Base-by-base conservation (phyloP, 2,329 filamentous ascomycete genomes). In the Cercospora zeina region DNA sequence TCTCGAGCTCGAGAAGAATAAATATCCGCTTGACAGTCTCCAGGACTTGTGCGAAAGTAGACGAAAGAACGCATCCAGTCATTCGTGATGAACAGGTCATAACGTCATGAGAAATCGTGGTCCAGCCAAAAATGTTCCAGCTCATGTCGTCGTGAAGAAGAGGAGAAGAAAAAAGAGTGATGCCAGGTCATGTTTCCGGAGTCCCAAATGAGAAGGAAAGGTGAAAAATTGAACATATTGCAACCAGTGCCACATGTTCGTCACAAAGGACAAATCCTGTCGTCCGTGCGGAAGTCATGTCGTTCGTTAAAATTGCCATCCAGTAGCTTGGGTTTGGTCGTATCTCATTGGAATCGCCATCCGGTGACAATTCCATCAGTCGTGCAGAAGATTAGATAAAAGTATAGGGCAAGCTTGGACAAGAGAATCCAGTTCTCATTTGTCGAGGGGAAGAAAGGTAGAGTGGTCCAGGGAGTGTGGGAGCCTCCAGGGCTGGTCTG, bases 401-500 rank as follows among this genome's bases (percentile, higher is more conserved):
- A 10, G n/a, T 16, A n/a, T 2, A 39, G 14, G 7, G 3, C 14
- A 16, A 16, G n/a, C n/a, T n/a, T n/a, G n/a, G 5, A 1, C 13
- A 13, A 2, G 21, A 47, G 13, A 27, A 14, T 11, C 42, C 42
- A 47, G 42, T 27, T 14, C 42, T 47, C 42, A 27, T 47, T 19
- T 4, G 42, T 27, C 42, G 21, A 47, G 27, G 10, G 11, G 1
- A n/a, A 47, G 42, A 47, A 47, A 6, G 13, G 21, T 27, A 27
- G 42, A 47, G 27, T 27, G 3, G 24, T 27, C 19, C 19, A 47
- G 27, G 42, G 42, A 47, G 42, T 11, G 42, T 13, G 21, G 42
- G 27, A 47, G 42, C 42, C 42, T 27, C 42, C 42, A 27, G 42
- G 42, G 42, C 42, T 47, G 42, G 21, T 47, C 42, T 47, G 42